phyloP scores from a whole-genome alignment of 2,329 filamentous ascomycete genomes.

The Colletotrichum sansevieriae region DNA sequence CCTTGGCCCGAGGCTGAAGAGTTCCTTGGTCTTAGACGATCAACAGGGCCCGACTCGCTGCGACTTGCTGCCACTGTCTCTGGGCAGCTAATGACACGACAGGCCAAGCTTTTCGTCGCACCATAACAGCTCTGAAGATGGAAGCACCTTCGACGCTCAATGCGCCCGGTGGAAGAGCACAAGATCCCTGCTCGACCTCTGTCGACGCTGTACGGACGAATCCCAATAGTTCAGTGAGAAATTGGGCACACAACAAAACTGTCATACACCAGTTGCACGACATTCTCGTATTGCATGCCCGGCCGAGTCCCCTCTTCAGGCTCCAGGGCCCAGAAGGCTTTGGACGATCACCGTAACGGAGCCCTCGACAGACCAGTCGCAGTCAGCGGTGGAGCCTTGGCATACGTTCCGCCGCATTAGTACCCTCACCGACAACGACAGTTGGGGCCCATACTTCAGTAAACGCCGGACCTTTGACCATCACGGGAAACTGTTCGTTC shows the following conservation, averaged over 20 bases:
- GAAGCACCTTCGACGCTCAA: slow-evolving; percentile 16
- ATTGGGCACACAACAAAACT: not conserved
- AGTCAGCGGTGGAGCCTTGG: slow-evolving; percentile 13
- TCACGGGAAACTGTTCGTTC: slow-evolving; percentile 10
- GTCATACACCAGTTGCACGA: slow-evolving; percentile 28
- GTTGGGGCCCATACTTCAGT: not conserved
- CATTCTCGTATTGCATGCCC: slow-evolving; percentile 35
- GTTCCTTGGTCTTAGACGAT: not conserved
- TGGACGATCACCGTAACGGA: slow-evolving; percentile 28
- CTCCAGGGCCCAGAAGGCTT: slow-evolving; percentile 7
- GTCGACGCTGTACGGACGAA: not conserved
- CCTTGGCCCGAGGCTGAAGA: slow-evolving; percentile 24
- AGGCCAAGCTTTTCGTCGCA: slow-evolving; percentile 33
- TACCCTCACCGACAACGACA: slow-evolving; percentile 10
- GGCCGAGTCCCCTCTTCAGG: slow-evolving; percentile 11
- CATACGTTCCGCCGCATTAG: slow-evolving; percentile 35
- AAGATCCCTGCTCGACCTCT: not conserved
- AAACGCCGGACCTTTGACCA: slow-evolving; percentile 11
- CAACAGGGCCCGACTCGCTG: slow-evolving; percentile 13
- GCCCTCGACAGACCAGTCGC: slow-evolving; percentile 19
- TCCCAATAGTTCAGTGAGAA: slow-evolving; percentile 11
- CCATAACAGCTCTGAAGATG: slow-evolving; percentile 21
- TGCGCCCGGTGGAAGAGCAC: slow-evolving; percentile 2
- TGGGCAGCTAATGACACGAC: slow-evolving; percentile 22
- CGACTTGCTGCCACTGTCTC: slow-evolving; percentile 2